Evolutionary conservation across 2,329 filamentous ascomycete genomes (phyloP).

Genomic region (Epichloe glyceriae): DNA sequence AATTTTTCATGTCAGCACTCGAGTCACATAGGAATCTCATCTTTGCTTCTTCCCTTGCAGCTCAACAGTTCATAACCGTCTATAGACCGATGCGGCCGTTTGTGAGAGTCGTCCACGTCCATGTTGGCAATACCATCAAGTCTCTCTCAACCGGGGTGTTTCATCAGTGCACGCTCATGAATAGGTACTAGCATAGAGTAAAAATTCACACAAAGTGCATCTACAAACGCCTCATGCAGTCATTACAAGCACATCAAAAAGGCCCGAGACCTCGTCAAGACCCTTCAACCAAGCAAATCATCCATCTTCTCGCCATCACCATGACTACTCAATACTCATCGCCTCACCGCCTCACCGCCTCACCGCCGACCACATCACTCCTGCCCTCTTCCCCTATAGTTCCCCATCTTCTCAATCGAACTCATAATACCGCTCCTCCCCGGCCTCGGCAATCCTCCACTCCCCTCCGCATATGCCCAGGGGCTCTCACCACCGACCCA

Average conservation of each 20-base stretch:
- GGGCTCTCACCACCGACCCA: conserved; percentile 29
- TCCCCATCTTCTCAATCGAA: conserved; percentile 81
- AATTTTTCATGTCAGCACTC: too few species aligned
- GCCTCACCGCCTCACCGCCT: too few species aligned
- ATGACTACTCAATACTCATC: too few species aligned
- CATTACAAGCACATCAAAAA: not conserved
- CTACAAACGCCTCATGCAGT: conserved; percentile 2
- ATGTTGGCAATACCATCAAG: too few species aligned
- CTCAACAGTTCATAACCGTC: too few species aligned
- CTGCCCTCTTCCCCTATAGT: conserved; percentile 28
- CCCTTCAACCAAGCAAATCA: not conserved
- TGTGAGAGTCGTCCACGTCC: too few species aligned
- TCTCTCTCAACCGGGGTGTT: too few species aligned
- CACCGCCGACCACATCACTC: not conserved
- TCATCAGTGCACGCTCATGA: too few species aligned
- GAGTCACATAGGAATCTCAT: too few species aligned
- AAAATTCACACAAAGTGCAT: not conserved
- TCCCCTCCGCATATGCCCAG: conserved; percentile 33
- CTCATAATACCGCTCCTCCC: conserved; percentile 64
- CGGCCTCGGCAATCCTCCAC: conserved; percentile 34
- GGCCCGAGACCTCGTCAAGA: not conserved
- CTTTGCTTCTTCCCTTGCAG: too few species aligned
- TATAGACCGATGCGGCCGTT: too few species aligned
- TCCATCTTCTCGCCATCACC: not conserved
- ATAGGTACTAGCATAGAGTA: not conserved